Base-by-base conservation (phyloP, 2,329 filamentous ascomycete genomes). In the Aspergillus sp. region DNA sequence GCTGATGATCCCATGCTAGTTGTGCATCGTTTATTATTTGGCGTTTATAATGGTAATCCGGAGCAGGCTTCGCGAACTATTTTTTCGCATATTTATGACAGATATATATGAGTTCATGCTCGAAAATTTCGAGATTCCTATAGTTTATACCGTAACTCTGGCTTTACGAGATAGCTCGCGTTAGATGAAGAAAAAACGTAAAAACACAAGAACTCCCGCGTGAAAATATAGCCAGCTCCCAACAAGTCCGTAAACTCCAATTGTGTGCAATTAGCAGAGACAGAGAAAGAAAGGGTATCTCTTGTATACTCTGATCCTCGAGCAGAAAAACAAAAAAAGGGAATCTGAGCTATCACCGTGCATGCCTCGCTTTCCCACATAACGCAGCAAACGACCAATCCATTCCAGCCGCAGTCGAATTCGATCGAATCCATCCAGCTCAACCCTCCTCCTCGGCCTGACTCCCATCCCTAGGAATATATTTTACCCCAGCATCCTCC, bases 401-500 rank as follows among this genome's bases (percentile, higher is more conserved):
- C 15, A 7, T 17, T 11, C 20, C 26, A n/a, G 32, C 8, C 26
- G 26, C 26, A 30, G 26, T 30, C 26, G 26, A 11, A 30, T 30
- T 30, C 26, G 8, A 30, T 30, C 26, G 26, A 30, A 30, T 30
- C 26, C 26, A 30, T 30, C 26, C 26, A 30, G 34, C 45, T 71
- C 58, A 76, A 48, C 66, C 59, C 49, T 79, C 77, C 58, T 80
- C 78, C 57, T 81, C 78, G 43, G 73, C 68, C 17, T 73, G 76
- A 56, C 75, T 80, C 53, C 78, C 78, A 63, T 81, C 78, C 61
- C 78, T 71, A 78, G 85, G 84, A 43, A 86, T 80, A 65, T 87
- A 87, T 68, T 81, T 83, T 49, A 87, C 76, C 15, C 85, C 85
- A 7, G 83, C 80, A 64, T 81, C 82, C 71, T 87, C 84, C 32